Conservation (phyloP, 768 basidiomycete species). For the Rhodotorula kratochvilovae region DNA sequence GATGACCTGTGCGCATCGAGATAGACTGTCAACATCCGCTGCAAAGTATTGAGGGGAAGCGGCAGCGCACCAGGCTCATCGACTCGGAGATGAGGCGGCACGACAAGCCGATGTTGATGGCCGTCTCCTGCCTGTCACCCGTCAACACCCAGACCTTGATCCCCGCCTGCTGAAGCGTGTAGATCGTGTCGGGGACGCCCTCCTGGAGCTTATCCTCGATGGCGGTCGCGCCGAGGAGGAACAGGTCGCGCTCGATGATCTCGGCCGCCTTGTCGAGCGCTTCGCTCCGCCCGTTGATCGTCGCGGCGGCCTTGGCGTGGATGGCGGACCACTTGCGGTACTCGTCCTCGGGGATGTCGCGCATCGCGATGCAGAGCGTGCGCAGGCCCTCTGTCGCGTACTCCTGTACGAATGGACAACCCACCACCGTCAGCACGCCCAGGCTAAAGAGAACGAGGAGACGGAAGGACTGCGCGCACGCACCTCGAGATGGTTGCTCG, state of each 20-base stretch:
- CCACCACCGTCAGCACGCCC: background rate
- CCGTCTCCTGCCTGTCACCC: constrained; percentile 96
- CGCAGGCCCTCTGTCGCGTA: constrained; percentile 96
- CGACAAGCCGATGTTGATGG: constrained; percentile 97
- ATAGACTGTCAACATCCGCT: too few relatives aligned
- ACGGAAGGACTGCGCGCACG: background rate
- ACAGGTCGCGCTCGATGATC: constrained; percentile 88
- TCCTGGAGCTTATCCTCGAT: constrained; percentile 99
- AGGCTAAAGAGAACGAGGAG: too few relatives aligned
- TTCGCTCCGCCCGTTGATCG: constrained; percentile 89
- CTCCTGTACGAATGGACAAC: constrained; percentile 53
- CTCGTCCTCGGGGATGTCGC: constrained; percentile 85
- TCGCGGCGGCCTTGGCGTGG: constrained; percentile 87
- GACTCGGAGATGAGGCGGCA: constrained; percentile 95
- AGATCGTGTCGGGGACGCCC: constrained; percentile 95
- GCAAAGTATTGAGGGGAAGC: too few relatives aligned
- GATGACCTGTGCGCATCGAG: constrained; percentile 62
- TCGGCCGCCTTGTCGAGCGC: constrained; percentile 93
- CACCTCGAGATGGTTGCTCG: constrained; percentile 84
- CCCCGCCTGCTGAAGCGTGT: constrained; percentile 94
- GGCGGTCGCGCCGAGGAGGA: constrained; percentile 89
- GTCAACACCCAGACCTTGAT: constrained; percentile 99
- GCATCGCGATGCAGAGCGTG: constrained; percentile 91
- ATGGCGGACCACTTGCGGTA: constrained; percentile 83
- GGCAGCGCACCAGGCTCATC: constrained; percentile 77